Base-by-base conservation (phyloP, 2,329 filamentous ascomycete genomes). In the Xylaria sp. region DNA sequence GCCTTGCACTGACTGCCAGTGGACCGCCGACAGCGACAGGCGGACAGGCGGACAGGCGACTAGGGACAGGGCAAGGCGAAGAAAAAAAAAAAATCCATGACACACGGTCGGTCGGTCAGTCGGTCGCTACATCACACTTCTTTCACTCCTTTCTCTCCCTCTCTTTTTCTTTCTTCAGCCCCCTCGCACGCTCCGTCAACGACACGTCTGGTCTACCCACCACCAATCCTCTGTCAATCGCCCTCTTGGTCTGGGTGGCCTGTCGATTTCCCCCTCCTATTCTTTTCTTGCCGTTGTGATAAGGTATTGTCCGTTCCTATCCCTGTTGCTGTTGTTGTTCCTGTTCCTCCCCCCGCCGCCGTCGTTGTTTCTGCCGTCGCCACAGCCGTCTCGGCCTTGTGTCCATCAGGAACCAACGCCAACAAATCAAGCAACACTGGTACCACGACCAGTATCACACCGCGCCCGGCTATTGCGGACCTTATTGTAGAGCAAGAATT, bases 111-210 rank as follows among this genome's bases (percentile, higher is more conserved):
- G 50, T 14, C n/a, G n/a, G 12, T 17, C 35, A n/a, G 7, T 45
- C 35, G 31, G 31, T 35, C 17, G 17, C 6, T 19, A 46, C 50
- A 51, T 50, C 59, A 42, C 37, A 35, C 38, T 55, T 57, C 59
- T 42, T 54, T 49, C 38, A 50, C 49, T 63, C 33, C 56, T 69
- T 67, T 64, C 62, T 56, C 46, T 38, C 51, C 58, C 58, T n/a
- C n/a, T n/a, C n/a, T n/a, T 28, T 64, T 67, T 59, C 51, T 66
- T 69, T 64, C 66, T 69, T 57, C 67, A 73, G 70, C 70, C 72
- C 71, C 71, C 68, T 71, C 60, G 68, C 69, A 71, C 71, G 72
- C 70, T 72, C 67, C 70, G 70, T 72, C 70, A n/a, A 31, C 28
- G 28, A 31, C 28, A 67, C 69, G 71, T 70, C 71, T 72, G 70